These are phyloP conservation scores for Hura crepitans DNA, from an alignment of 441 rosid genomes.

Conservation along the genomic window DNA sequence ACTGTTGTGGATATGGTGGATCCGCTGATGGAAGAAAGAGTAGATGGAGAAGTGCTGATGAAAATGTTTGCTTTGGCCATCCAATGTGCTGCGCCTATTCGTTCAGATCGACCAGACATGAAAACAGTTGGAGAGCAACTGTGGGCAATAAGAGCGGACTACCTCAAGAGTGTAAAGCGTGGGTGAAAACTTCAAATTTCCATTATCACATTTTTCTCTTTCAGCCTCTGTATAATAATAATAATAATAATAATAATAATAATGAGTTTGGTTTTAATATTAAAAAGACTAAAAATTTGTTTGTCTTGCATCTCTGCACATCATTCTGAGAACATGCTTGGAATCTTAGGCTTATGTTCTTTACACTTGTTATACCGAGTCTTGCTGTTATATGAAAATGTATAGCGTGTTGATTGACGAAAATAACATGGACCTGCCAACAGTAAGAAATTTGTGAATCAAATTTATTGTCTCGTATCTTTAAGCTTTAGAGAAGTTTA, in stretches of 20 bases:
- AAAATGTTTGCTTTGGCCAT: constrained; percentile 74
- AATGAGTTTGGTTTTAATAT: background rate
- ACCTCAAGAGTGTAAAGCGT: constrained; percentile 38
- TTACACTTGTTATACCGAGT: background rate
- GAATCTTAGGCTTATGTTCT: background rate
- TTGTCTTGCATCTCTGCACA: background rate
- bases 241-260: too few species aligned
- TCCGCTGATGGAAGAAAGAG: constrained; percentile 53
- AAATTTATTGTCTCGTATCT: too few species aligned
- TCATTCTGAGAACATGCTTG: background rate
- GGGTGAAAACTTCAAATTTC: constrained; percentile 18
- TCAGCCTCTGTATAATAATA: constrained; percentile 15
- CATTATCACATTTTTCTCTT: background rate
- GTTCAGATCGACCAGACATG: constrained; percentile 82
- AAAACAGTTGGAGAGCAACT: constrained; percentile 66
- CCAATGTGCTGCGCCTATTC: constrained; percentile 76
- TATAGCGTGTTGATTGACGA: background rate
- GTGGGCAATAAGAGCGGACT: constrained; percentile 82
- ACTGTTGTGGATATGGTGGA: constrained; percentile 50
- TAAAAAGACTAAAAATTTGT: background rate
- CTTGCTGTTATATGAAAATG: background rate
- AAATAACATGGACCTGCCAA: too few species aligned
- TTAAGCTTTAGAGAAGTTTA: too few species aligned
- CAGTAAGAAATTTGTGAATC: too few species aligned
- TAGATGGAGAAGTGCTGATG: constrained; percentile 41